phyloP scores from a whole-genome alignment of 2,329 filamentous ascomycete genomes.

The Truncatella angustata region DNA sequence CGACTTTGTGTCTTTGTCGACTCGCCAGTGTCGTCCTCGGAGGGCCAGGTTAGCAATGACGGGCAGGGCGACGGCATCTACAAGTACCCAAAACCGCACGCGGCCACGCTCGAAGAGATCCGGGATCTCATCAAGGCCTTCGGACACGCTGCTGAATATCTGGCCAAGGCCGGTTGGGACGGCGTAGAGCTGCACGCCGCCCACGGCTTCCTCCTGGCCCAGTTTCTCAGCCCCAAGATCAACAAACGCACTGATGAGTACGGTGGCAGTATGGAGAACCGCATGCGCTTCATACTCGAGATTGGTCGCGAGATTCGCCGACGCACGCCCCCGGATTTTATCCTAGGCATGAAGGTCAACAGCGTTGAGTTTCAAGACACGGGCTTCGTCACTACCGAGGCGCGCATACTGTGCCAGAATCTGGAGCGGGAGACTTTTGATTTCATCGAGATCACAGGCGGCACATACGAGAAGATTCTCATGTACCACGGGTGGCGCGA shows the following conservation, averaged over 20 bases:
- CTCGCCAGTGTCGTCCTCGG: not conserved
- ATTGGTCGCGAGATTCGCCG: not conserved
- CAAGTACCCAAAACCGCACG: not conserved
- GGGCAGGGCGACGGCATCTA: not conserved
- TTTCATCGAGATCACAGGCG: conserved; percentile 58
- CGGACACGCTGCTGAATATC: not conserved
- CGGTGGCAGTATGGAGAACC: not conserved
- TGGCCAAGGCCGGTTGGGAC: not conserved
- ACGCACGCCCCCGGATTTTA: conserved; percentile 25
- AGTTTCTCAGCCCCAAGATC: not conserved
- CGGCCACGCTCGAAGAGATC: not conserved
- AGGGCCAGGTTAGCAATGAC: not conserved
- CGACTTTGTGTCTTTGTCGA: not conserved
- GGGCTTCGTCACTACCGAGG: conserved; percentile 49
- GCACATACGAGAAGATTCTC: conserved; percentile 52
- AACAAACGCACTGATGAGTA: not conserved
- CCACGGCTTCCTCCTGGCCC: not conserved
- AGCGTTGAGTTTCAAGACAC: conserved; percentile 50
- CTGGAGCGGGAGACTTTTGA: conserved; percentile 48
- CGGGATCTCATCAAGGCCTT: not conserved
- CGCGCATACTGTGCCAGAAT: conserved; percentile 41
- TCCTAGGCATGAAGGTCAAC: conserved; percentile 58
- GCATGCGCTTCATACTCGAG: not conserved
- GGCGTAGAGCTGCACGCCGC: not conserved
- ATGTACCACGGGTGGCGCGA: conserved; percentile 52